phyloP scores from a whole-genome alignment of 306 rosid species.

The Pterocarpus santalinus region DNA sequence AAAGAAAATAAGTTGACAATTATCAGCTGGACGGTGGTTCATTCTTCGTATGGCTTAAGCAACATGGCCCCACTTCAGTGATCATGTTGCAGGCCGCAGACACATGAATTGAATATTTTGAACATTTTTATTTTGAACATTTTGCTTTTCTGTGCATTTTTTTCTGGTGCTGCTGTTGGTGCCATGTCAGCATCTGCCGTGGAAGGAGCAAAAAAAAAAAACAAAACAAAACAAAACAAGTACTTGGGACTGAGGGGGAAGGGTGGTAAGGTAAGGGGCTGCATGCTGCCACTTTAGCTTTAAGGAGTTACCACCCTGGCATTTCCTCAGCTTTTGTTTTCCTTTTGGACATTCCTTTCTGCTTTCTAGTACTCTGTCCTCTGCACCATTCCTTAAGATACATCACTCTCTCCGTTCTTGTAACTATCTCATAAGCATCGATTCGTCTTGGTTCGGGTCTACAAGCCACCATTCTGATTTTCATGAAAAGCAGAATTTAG shows the following conservation, averaged over 20 bases:
- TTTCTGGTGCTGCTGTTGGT: constrained; percentile 35
- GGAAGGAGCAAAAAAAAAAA: constrained; percentile 51
- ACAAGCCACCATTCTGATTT: constrained; percentile 42
- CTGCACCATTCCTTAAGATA: constrained; percentile 36
- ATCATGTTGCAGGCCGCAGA: constrained; percentile 48
- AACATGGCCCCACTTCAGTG: constrained; percentile 55
- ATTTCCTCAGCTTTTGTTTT: constrained; percentile 61
- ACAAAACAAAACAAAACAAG: constrained; percentile 39
- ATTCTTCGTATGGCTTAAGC: constrained; percentile 61
- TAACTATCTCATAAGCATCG: constrained; percentile 32
- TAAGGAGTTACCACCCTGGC: constrained; percentile 64
- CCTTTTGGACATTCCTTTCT: constrained; percentile 62
- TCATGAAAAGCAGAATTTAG: constrained; percentile 57
- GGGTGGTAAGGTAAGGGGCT: constrained; percentile 41
- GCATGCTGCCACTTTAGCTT: constrained; percentile 60
- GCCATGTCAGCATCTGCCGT: constrained; percentile 73
- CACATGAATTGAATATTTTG: constrained; percentile 41
- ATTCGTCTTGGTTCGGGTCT: constrained; percentile 38
- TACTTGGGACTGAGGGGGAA: constrained; percentile 50
- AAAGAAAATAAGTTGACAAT: constrained; percentile 15
- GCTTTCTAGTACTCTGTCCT: constrained; percentile 50
- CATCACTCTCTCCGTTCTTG: constrained; percentile 22
- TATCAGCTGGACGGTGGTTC: constrained; percentile 57
- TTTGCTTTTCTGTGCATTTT: not conserved
- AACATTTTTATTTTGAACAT: constrained; percentile 8